Evolutionary conservation across 495 filamentous ascomycete genomes (phyloP).

Genomic region (Neurospora sp.): DNA sequence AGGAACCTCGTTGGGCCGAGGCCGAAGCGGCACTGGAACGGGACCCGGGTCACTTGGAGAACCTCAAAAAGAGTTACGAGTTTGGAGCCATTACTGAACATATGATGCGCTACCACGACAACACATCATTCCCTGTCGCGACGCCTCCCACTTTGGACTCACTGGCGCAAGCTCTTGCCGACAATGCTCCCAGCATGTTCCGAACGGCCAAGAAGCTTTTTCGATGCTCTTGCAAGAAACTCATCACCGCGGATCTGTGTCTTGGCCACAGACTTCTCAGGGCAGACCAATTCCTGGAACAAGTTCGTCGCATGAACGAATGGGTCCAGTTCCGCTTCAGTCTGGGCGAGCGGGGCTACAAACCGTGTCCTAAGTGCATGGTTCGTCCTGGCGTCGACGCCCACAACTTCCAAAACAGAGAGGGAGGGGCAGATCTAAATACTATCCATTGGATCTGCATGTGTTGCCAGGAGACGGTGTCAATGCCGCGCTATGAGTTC

Average conservation of each 20-base stretch:
- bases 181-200: not conserved
- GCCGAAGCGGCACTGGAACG: not conserved
- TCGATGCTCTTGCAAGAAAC: not conserved
- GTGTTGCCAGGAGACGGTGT: not conserved
- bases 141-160: not conserved
- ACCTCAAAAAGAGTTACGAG: not conserved
- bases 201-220: not conserved
- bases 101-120: not conserved
- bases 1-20: not conserved
- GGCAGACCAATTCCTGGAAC: not conserved
- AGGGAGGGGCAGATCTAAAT: not conserved
- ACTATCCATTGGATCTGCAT: not conserved
- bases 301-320: not conserved
- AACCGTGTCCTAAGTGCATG: not conserved
- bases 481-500: not conserved
- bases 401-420: not conserved
- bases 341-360: not conserved
- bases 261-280: not conserved
- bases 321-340: not conserved
- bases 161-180: not conserved
- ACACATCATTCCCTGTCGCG: not conserved
- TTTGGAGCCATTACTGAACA: not conserved
- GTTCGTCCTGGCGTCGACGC: not conserved
- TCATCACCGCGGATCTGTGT: not conserved
- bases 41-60: not conserved